Percentiles rank a stretch among this genome's conserved stretches.
Conservation (phyloP, 2,329 filamentous ascomycete species). For the Colletotrichum sp. region DNA sequence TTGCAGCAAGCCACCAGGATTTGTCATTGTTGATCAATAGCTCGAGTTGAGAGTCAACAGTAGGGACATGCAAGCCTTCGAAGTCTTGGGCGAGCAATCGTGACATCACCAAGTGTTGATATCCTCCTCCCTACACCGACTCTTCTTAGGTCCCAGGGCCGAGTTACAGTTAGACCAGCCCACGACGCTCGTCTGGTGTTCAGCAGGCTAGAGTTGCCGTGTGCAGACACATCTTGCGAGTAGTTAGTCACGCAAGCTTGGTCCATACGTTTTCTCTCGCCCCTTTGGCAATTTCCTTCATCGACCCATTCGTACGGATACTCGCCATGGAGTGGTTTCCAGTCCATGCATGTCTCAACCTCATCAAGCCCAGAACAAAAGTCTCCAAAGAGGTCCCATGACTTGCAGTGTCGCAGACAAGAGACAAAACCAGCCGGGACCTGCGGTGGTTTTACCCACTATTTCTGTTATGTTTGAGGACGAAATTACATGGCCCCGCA, state of each 20-base stretch:
- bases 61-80: not conserved
- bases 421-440: not conserved
- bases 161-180: not conserved
- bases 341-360: constrained; percentile 16
- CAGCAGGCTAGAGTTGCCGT: not conserved
- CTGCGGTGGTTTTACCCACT: not conserved
- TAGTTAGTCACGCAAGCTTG: not conserved
- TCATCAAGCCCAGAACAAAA: not conserved
- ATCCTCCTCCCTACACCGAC: not conserved
- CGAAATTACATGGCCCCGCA: not conserved
- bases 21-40: not conserved
- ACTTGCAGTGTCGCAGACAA: constrained; percentile 9
- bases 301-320: constrained; percentile 8
- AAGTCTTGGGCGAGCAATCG: not conserved
- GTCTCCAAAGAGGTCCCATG: not conserved
- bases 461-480: constrained; percentile 9
- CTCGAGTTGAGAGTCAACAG: not conserved
- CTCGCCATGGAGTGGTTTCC: not conserved
- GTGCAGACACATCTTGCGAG: not conserved
- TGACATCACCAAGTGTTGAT: not conserved
- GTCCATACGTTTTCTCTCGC: constrained; percentile 1
- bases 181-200: not conserved
- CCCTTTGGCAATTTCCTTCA: constrained; percentile 10
- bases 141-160: not conserved
- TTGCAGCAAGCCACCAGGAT: not conserved